phyloP scores from a whole-genome alignment of 2,329 filamentous ascomycete species.

The Cryoendolithus antarcticus region DNA sequence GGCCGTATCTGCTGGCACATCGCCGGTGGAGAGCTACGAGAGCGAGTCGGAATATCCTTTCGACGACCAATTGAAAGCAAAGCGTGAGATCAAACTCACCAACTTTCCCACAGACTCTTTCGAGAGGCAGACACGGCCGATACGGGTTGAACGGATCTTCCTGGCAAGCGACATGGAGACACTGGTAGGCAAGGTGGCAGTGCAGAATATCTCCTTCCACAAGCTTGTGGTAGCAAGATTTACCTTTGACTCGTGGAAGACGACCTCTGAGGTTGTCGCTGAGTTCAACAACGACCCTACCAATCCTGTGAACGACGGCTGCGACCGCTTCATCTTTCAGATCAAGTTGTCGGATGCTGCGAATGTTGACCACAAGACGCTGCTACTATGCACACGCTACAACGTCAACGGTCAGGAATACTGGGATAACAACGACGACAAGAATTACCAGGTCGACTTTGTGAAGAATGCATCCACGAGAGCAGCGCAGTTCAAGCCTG shows the following conservation, averaged over 20 bases:
- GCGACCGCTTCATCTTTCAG: slow-evolving; percentile 85
- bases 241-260: slow-evolving; percentile 97
- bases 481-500: slow-evolving; percentile 25
- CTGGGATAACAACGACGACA: slow-evolving; percentile 84
- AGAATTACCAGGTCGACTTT: slow-evolving; percentile 94
- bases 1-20: slow-evolving; percentile 91
- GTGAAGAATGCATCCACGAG: slow-evolving; percentile 11
- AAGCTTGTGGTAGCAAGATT: slow-evolving; percentile 84
- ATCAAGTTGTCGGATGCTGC: slow-evolving; percentile 86
- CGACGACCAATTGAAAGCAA: slow-evolving; percentile 45
- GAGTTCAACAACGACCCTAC: slow-evolving; percentile 74
- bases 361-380: slow-evolving; percentile 81
- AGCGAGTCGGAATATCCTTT: slow-evolving; percentile 88
- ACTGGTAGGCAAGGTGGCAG: slow-evolving; percentile 69
- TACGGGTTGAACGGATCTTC: slow-evolving; percentile 77
- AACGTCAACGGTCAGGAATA: slow-evolving; percentile 70
- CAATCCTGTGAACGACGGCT: slow-evolving; percentile 47
- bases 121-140: slow-evolving; percentile 51
- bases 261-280: slow-evolving; percentile 84
- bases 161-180: slow-evolving; percentile 79
- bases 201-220: slow-evolving; percentile 79
- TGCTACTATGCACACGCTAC: slow-evolving; percentile 88
- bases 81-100: slow-evolving; percentile 76
- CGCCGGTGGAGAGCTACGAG: slow-evolving; percentile 77
- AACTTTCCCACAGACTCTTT: slow-evolving; percentile 67